Conservation (phyloP, 306 rosid species). For the Adenanthera pavonina region DNA sequence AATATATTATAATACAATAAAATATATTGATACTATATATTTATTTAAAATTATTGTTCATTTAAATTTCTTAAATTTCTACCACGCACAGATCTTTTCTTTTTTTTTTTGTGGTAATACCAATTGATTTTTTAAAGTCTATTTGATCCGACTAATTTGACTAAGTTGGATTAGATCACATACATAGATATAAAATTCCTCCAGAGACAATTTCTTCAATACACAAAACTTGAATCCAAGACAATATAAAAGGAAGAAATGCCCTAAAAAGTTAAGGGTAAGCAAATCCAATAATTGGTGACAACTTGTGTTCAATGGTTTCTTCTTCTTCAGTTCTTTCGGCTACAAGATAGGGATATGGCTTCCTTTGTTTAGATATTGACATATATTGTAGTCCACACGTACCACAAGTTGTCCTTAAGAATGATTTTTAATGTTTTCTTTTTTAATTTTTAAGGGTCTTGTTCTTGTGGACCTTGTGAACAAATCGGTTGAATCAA, state of each 20-base stretch:
- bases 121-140: no score
- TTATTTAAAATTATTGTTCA: no score
- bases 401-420: not conserved
- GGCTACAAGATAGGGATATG: conserved; percentile 44
- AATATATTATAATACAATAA: no score
- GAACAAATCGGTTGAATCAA: conserved; percentile 36
- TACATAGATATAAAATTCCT: no score
- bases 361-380: conserved; percentile 32
- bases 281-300: conserved; percentile 44
- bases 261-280: not conserved
- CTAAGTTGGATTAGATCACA: no score
- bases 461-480: conserved; percentile 32
- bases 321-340: conserved; percentile 37
- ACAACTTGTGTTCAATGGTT: conserved; percentile 45
- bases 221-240: no score
- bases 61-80: no score
- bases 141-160: no score
- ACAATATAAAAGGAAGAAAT: not conserved
- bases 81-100: no score
- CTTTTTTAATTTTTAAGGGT: not conserved
- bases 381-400: conserved; percentile 30
- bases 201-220: no score
- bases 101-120: no score
- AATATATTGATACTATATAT: no score
- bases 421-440: not conserved